phyloP scores from a whole-genome alignment of 371 early-diverging fungal species.

The Mucor racemosus region DNA sequence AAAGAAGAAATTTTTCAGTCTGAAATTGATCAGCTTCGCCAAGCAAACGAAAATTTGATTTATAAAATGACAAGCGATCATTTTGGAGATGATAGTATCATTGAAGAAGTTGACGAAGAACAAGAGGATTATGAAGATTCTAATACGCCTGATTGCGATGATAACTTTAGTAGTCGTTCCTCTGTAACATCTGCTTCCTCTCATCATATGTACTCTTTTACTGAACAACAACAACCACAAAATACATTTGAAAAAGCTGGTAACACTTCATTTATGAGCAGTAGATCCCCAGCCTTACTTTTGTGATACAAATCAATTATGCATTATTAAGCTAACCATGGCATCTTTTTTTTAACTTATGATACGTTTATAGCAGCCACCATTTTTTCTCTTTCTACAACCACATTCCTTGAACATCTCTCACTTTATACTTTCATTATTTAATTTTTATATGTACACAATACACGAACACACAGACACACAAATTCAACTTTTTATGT shows the following conservation, averaged over 20 bases:
- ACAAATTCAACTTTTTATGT: slow-evolving; percentile 14
- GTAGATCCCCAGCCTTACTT: neutral
- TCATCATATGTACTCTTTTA: neutral
- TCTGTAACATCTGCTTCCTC: slow-evolving; percentile 12
- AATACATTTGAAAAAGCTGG: slow-evolving; percentile 6
- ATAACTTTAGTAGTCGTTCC: slow-evolving; percentile 21
- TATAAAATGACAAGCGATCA: slow-evolving; percentile 27
- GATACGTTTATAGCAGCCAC: neutral
- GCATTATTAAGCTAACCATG: slow-evolving; percentile 9
- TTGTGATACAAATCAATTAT: neutral
- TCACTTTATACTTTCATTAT: neutral
- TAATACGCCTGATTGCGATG: slow-evolving; percentile 21
- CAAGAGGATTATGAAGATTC: neutral
- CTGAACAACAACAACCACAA: slow-evolving; percentile 1
- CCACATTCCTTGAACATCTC: neutral
- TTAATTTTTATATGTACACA: neutral
- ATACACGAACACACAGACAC: slow-evolving; percentile 8
- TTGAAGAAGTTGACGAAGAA: slow-evolving; percentile 12
- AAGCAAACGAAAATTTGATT: slow-evolving; percentile 36
- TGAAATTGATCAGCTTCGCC: slow-evolving; percentile 39
- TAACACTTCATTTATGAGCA: slow-evolving; percentile 1
- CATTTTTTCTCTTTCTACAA: neutral
- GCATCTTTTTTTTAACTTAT: neutral
- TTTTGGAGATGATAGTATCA: neutral
- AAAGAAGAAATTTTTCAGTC: slow-evolving; percentile 44